Conservation (phyloP, 139 green algal species). For the Astrephomene gubernaculifera region DNA sequence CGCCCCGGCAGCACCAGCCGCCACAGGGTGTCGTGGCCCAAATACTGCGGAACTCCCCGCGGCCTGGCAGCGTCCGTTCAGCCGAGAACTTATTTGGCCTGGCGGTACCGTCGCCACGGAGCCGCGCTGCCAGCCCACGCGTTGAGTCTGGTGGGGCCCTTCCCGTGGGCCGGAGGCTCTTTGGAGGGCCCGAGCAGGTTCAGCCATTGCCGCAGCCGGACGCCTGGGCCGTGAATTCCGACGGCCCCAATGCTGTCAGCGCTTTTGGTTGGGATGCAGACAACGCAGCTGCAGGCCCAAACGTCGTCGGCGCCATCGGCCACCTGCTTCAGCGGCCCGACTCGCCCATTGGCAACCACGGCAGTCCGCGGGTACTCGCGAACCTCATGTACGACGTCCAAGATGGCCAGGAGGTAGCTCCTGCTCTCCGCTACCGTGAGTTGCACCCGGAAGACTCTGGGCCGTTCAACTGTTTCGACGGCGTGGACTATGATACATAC, state of each 20-base stretch:
- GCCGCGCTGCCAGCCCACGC: too few species aligned
- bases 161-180: neutral
- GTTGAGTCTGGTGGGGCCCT: too few species aligned
- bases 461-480: neutral
- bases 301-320: neutral
- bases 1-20: conserved; percentile 1
- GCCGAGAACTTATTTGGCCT: neutral
- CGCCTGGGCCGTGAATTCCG: neutral
- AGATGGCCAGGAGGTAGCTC: conserved; percentile 8
- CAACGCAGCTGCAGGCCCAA: too few species aligned
- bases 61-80: conserved; percentile 6
- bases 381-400: neutral
- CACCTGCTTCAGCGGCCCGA: neutral
- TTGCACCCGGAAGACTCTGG: neutral
- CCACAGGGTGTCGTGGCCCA: conserved; percentile 22
- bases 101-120: neutral
- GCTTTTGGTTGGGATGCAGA: neutral
- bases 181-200: neutral
- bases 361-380: neutral
- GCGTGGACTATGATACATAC: too few species aligned
- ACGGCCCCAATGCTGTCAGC: neutral
- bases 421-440: conserved; percentile 4
- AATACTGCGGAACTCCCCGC: conserved; percentile 17
- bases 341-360: neutral
- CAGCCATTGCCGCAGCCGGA: neutral